Evolutionary conservation across 2,329 filamentous ascomycete species (phyloP), one percentile per base, ranked within the genome.

Genomic region (Neofusicoccum ribis): DNA sequence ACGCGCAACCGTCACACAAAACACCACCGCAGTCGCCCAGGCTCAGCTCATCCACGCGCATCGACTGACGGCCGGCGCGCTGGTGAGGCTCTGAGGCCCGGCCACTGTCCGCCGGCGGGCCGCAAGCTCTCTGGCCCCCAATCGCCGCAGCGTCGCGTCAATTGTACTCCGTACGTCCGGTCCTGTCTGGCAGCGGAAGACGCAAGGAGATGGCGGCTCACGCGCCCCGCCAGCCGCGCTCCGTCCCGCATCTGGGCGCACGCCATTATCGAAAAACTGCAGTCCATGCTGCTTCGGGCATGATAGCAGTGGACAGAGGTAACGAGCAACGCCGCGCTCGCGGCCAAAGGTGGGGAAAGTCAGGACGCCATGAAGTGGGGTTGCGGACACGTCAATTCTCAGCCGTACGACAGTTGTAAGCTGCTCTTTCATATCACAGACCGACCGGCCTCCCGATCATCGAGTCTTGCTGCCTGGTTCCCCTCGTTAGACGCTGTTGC

Each of bases 361-460:
- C 27, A 15, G 37, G 37, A 47, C 17, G 56, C 23, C 23, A 17
- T 12, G 52, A 31, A 17, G 56, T 47, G 41, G 56, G 56, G 56
- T 23, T 47, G 41, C 43, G 56, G 56, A 43, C 56, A 60, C 56
- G 56, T 60, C 56, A 60, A 60, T 58, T 39, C 17, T 58, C 41
- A 60, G 56, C 41, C 56, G 56, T 41, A 60, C 17, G 17, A 39
- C 36, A 39, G 23, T 12, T 54, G 50, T 39, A 54, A 54, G 36
- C 50, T 43, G n/a, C 36, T 34, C 34, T n/a, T n/a, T 41, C 34
- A 50, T 54, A 39, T 54, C 31, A 23, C 23, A 11, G 47, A 17
- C n/a, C 15, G 23, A 14, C 41, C 17, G 54, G 27, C 34, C 54
- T 17, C 31, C 27, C 54, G 23, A 20, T 41, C 23, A 12, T 31